Percentiles rank a stretch among this genome's conserved stretches.
Evolutionary conservation across 192 early-diverging fungal genomes (phyloP).

Genomic region (Ambispora gerdemannii): DNA sequence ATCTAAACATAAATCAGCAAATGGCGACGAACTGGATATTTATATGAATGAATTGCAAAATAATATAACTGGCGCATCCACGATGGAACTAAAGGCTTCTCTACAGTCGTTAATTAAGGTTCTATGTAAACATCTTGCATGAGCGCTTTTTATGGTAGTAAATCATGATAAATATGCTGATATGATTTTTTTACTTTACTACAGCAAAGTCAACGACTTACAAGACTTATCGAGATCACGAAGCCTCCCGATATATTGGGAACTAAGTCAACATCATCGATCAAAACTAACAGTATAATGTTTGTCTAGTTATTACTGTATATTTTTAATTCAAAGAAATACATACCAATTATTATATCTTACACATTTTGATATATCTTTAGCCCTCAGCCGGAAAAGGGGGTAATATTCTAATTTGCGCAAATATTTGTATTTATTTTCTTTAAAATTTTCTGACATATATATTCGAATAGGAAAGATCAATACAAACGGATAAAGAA

Average conservation of each 20-base stretch:
- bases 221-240: constrained; percentile 46
- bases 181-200: not conserved
- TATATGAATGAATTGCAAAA: constrained; percentile 61
- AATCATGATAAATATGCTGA: not conserved
- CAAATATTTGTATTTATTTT: too few species aligned
- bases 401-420: too few species aligned
- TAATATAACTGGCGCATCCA: constrained; percentile 40
- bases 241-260: constrained; percentile 45
- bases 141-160: not conserved
- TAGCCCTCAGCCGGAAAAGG: too few species aligned
- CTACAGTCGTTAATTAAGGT: constrained; percentile 50
- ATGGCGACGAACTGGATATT: constrained; percentile 58
- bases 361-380: too few species aligned
- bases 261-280: too few species aligned
- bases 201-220: constrained; percentile 44
- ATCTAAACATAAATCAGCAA: constrained; percentile 9
- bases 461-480: too few species aligned
- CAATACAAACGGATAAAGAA: not conserved
- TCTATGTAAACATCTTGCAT: not conserved
- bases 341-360: too few species aligned
- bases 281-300: too few species aligned
- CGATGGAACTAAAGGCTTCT: constrained; percentile 39
- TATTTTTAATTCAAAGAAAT: too few species aligned
- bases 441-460: too few species aligned
- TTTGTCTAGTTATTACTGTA: too few species aligned